Evolutionary conservation across 164 flowering plant genomes (phyloP), one percentile per base, ranked within the genome.

Genomic region (Vitis riparia): DNA sequence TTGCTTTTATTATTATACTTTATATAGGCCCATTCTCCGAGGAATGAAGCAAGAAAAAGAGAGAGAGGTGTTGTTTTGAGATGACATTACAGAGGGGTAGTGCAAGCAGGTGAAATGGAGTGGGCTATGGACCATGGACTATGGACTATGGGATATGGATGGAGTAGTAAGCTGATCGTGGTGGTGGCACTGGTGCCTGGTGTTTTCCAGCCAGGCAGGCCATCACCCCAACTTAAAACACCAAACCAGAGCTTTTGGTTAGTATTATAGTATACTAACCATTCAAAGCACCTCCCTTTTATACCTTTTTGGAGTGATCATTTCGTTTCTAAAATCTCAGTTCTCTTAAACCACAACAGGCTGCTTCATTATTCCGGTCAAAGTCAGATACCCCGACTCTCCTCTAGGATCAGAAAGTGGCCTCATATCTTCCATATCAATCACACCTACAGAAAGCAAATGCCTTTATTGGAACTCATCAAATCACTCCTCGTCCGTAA

Each of bases 401-500:
- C 51, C 44, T 32, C 23, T 17, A 55, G 47, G 13, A 59, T 27
- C 70, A 66, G 57, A 68, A 69, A 67, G 73, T 15, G 23, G 61
- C 48, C 70, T 51, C 10, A 15, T 15, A 70, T 53, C 64, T 13
- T 30, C 9, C 59, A 63, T 58, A 27, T 67, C 72, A 75, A 69
- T 66, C 72, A 52, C 70, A 68, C 49, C 17, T 5, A 15, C 62
- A 30, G 57, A 59, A 77, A 67, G 71, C 68, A 74, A 59, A 74
- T 9, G 55, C 61, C 79, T 79, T 76, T 70, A 73, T 73, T 76
- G 78, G 77, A 66, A 79, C 72, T 76, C 78, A 53, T 53, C 72
- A 65, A 65, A 57, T 27, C 29, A 15, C 16, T 27, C 37, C 51
- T 48, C 44, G 13, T 8, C 23, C 19, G 32, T 50, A 49, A 13